phyloP scores from a whole-genome alignment of 805 yeast species.

The Kuraishia ogatae region DNA sequence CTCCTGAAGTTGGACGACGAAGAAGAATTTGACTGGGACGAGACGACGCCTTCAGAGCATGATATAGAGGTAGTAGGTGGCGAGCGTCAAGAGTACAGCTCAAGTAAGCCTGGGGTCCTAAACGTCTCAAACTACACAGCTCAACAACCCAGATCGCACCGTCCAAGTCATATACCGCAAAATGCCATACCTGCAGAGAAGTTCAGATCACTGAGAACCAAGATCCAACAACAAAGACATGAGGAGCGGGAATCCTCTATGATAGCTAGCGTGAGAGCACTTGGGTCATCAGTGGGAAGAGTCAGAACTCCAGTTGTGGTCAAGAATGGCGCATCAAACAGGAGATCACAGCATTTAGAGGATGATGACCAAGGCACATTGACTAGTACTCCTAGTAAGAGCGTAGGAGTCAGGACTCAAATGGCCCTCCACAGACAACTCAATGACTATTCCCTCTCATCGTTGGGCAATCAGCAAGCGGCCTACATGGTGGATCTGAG shows the following conservation, averaged over 20 bases:
- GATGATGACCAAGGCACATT: conserved; percentile 6
- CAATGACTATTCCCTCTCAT: not conserved
- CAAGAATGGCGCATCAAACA: not conserved
- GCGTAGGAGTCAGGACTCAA: not conserved
- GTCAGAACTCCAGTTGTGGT: conserved; percentile 6
- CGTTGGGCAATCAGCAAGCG: conserved; percentile 1
- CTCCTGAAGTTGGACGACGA: conserved; percentile 22
- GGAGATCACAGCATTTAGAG: conserved; percentile 1
- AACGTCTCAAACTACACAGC: not conserved
- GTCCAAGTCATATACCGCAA: conserved; percentile 1
- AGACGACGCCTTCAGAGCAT: not conserved
- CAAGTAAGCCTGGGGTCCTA: conserved; percentile 2
- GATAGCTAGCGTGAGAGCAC: conserved; percentile 13
- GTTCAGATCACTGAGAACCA: conserved; percentile 20
- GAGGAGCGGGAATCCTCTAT: conserved; percentile 10
- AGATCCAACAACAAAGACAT: conserved; percentile 11
- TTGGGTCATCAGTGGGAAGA: conserved; percentile 13
- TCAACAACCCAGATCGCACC: not conserved
- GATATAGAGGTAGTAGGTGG: not conserved
- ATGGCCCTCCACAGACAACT: not conserved
- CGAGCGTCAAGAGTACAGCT: conserved; percentile 10
- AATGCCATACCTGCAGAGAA: conserved; percentile 18
- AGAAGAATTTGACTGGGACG: conserved; percentile 10
- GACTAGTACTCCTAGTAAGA: not conserved
- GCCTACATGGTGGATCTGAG: conserved; percentile 6